phyloP scores from a whole-genome alignment of 139 green algal species.

The Micractinium sp. region DNA sequence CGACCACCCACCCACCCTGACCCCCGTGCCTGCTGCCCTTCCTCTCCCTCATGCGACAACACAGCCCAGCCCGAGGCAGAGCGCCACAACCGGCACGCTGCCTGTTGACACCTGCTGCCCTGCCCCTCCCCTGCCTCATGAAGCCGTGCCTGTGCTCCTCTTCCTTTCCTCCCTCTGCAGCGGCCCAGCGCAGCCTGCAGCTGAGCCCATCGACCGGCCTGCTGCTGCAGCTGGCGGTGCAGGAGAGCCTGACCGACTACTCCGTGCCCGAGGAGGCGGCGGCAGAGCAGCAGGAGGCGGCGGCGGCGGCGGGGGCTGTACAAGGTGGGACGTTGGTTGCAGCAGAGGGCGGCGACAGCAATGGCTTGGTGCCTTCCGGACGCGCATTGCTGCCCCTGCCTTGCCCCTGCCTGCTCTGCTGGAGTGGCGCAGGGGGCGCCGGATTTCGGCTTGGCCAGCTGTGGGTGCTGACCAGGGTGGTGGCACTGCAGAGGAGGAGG shows the following conservation, averaged over 20 bases:
- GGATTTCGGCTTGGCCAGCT: no score
- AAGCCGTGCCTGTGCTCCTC: not conserved
- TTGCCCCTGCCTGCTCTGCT: not conserved
- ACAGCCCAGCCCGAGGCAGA: not conserved
- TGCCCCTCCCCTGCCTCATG: not conserved
- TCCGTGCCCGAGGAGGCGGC: slow-evolving; percentile 18
- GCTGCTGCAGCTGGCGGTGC: not conserved
- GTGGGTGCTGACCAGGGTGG: no score
- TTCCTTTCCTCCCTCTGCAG: not conserved
- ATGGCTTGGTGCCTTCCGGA: no score
- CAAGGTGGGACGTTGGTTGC: not conserved
- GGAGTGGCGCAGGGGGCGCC: not conserved
- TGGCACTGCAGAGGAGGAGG: not conserved
- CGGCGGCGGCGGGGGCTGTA: not conserved
- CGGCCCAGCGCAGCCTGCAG: not conserved
- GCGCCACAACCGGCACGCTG: not conserved
- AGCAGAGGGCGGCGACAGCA: not conserved
- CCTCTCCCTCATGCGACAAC: not conserved
- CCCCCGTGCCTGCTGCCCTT: not conserved
- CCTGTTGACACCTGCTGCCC: not conserved
- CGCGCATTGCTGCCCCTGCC: not conserved
- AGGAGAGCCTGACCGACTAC: slow-evolving; percentile 6
- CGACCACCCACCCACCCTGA: no score
- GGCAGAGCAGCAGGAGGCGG: not conserved
- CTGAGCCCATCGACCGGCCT: not conserved